A percentile compares a stretch with the other conserved stretches of the same genome.
phyloP scores from a whole-genome alignment of 352 stramenopile species.

The Phytophthora citrophthora region DNA sequence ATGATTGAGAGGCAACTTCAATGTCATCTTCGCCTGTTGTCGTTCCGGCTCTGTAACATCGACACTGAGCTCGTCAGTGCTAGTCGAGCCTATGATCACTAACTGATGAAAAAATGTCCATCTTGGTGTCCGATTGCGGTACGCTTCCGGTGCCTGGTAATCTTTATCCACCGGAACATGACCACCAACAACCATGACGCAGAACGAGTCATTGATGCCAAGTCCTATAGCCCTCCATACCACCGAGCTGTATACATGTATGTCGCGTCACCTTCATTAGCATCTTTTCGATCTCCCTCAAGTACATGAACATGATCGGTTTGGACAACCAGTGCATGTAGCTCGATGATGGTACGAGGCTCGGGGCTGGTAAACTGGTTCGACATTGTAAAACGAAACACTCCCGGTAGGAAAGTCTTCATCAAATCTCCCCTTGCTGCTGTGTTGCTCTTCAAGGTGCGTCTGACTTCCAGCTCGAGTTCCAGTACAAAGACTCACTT shows the following conservation, averaged over 20 bases:
- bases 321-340: background rate
- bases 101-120: constrained; percentile 14
- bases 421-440: constrained; percentile 6
- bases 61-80: constrained; percentile 10
- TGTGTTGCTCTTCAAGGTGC: constrained; percentile 7
- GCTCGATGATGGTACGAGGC: constrained; percentile 7
- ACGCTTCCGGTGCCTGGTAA: constrained; percentile 36
- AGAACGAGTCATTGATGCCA: constrained; percentile 5
- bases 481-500: constrained; percentile 5
- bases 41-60: constrained; percentile 3
- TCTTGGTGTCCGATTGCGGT: constrained; percentile 17
- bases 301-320: background rate
- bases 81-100: constrained; percentile 12
- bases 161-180: constrained; percentile 12
- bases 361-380: constrained; percentile 12
- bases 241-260: background rate
- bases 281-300: background rate
- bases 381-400: background rate
- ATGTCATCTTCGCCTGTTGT: background rate
- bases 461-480: background rate
- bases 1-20: constrained; percentile 5
- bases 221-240: constrained; percentile 1
- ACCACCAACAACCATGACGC: constrained; percentile 8
- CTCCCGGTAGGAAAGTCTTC: background rate
- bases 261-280: constrained; percentile 2